phyloP scores from a whole-genome alignment of 2,329 filamentous ascomycete species.

The Xylaria sp. region DNA sequence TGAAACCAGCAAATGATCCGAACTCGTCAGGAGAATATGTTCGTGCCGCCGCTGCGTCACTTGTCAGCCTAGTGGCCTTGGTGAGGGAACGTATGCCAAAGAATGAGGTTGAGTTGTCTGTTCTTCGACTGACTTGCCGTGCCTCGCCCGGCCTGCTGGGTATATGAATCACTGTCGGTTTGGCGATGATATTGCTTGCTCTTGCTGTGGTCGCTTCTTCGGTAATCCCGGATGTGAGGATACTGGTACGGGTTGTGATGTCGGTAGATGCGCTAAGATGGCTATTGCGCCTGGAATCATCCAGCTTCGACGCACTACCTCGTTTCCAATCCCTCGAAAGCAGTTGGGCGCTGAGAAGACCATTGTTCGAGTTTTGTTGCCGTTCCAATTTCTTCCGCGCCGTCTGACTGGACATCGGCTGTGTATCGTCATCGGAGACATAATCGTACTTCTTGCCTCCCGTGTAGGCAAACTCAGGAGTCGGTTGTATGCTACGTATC shows the following conservation, averaged over 20 bases:
- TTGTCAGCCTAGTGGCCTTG: constrained; percentile 20
- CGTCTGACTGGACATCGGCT: constrained; percentile 18
- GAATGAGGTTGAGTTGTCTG: constrained; percentile 25
- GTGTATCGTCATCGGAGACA: constrained; percentile 23
- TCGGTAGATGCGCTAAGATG: constrained; percentile 25
- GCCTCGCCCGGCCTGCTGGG: constrained; percentile 29
- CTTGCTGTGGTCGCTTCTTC: constrained; percentile 28
- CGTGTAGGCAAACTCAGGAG: constrained; percentile 30
- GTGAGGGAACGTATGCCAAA: constrained; percentile 26
- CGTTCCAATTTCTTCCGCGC: constrained; percentile 17
- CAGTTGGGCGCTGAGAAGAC: constrained; percentile 21
- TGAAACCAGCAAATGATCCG: constrained; percentile 11
- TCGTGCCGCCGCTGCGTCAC: constrained; percentile 5
- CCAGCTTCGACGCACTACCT: constrained; percentile 16
- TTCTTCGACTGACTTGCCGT: constrained; percentile 27
- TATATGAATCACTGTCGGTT: constrained; percentile 32
- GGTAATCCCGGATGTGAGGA: constrained; percentile 26
- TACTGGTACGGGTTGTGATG: constrained; percentile 30
- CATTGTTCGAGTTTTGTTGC: constrained; percentile 15
- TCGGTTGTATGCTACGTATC: constrained; percentile 32
- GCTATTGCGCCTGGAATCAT: constrained; percentile 25
- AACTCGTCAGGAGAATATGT: constrained; percentile 7
- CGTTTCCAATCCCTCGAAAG: constrained; percentile 29
- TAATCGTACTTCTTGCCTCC: constrained; percentile 21
- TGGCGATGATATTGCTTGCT: constrained; percentile 24